Conservation (phyloP, 768 basidiomycete species). For the Naganishia friedmannii region DNA sequence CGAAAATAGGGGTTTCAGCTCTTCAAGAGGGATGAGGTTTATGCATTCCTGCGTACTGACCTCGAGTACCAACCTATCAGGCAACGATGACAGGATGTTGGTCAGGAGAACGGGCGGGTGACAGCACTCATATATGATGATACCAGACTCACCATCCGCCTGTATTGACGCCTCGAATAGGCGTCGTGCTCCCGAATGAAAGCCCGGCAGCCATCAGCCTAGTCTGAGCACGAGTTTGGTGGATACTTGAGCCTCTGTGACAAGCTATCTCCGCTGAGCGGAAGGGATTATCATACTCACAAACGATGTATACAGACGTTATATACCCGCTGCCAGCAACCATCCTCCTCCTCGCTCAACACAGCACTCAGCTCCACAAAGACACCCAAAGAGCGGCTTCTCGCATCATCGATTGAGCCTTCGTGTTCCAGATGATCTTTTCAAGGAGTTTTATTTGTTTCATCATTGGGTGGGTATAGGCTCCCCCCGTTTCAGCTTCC, state of each 20-base stretch:
- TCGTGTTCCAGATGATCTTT: not conserved
- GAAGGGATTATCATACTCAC: not conserved
- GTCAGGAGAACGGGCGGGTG: too few relatives aligned
- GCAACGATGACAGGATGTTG: not conserved
- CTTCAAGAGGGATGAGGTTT: not conserved
- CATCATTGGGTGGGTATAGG: too few relatives aligned
- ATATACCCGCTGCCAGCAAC: too few relatives aligned
- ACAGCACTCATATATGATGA: too few relatives aligned
- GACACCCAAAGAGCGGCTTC: not conserved
- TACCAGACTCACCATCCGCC: conserved; percentile 51
- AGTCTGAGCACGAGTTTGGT: not conserved
- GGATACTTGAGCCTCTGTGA: not conserved
- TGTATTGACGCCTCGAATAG: conserved; percentile 48
- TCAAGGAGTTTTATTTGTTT: not conserved
- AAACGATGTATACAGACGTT: too few relatives aligned
- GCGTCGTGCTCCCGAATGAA: conserved; percentile 16
- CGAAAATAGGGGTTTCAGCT: not conserved
- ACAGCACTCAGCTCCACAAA: too few relatives aligned
- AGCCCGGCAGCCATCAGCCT: conserved; percentile 5
- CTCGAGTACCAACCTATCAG: conserved; percentile 40
- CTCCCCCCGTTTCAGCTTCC: too few relatives aligned
- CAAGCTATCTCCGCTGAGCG: not conserved
- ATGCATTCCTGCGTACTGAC: conserved; percentile 28
- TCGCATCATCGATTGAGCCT: not conserved
- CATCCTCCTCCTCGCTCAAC: too few relatives aligned